phyloP scores from a whole-genome alignment of 176 grass and related monocot species.

The Aegilops tauschii region DNA sequence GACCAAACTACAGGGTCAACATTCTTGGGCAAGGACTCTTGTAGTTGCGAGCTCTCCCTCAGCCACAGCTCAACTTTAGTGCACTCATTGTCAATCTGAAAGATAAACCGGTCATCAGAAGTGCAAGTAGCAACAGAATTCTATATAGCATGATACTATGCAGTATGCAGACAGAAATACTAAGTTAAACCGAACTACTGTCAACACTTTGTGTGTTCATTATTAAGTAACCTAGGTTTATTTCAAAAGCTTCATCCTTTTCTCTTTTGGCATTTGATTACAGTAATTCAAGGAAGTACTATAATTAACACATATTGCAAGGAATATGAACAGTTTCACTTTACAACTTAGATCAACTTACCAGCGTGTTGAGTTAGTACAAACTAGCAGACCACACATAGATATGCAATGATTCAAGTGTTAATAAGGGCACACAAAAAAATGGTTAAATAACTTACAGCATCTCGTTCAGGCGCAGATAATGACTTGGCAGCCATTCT shows the following conservation, averaged over 20 bases:
- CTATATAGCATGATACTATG: conserved; percentile 8
- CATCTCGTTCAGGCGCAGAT: conserved; percentile 46
- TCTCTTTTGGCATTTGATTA: neutral
- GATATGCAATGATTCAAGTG: neutral
- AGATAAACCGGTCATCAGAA: conserved; percentile 16
- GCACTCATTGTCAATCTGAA: conserved; percentile 71
- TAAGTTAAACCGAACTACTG: neutral
- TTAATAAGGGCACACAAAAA: neutral
- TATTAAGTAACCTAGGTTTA: neutral
- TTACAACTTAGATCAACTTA: conserved; percentile 1
- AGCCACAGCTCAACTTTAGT: conserved; percentile 84
- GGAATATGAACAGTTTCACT: neutral
- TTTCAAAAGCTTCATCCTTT: neutral
- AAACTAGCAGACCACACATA: conserved; percentile 2
- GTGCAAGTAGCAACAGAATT: conserved; percentile 4
- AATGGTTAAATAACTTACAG: conserved; percentile 51
- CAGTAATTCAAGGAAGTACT: neutral
- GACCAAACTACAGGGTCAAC: conserved; percentile 84
- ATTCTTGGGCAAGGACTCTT: conserved; percentile 79
- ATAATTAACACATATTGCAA: conserved; percentile 18
- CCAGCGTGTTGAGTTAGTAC: neutral
- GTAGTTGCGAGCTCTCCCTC: conserved; percentile 58
- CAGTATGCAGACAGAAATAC: neutral
- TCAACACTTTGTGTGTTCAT: neutral
- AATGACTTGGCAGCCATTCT: conserved; percentile 72